These are phyloP conservation scores for Aspergillus glaucus DNA, from an alignment of 2,329 filamentous ascomycete species.

Conservation along the genomic window DNA sequence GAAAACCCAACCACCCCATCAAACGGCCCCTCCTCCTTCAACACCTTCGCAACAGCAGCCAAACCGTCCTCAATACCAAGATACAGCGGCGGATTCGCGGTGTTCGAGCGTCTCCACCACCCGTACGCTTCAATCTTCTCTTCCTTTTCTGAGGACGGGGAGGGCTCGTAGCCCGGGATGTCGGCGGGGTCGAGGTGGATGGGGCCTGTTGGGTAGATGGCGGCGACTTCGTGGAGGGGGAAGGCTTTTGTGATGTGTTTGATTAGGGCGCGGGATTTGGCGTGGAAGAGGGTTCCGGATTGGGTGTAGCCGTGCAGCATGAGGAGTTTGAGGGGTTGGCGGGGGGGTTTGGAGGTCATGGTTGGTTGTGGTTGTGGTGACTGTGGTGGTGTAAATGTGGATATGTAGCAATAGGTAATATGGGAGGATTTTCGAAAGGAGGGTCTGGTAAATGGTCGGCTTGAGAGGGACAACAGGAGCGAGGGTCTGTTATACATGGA, in stretches of 20 bases:
- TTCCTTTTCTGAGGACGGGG: slow-evolving; percentile 38
- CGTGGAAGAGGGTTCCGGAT: slow-evolving; percentile 74
- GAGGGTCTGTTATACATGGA: not conserved
- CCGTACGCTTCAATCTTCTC: slow-evolving; percentile 64
- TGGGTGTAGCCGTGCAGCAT: slow-evolving; percentile 90
- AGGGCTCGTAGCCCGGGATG: slow-evolving; percentile 60
- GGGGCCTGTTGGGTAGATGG: slow-evolving; percentile 66
- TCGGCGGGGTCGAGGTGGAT: slow-evolving; percentile 57
- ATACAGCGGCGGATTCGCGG: slow-evolving; percentile 61
- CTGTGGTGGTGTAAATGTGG: not conserved
- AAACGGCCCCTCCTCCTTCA: slow-evolving; percentile 60
- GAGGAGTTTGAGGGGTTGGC: slow-evolving; percentile 54
- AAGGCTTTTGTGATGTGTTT: slow-evolving; percentile 74
- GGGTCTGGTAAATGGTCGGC: not conserved
- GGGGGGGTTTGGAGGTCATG: slow-evolving; percentile 3
- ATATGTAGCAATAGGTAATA: not conserved
- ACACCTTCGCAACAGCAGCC: slow-evolving; percentile 52
- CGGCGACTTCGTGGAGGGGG: slow-evolving; percentile 51
- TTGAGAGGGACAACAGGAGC: not conserved
- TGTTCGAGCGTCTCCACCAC: slow-evolving; percentile 67
- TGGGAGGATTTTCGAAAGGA: not conserved
- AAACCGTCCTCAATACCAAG: slow-evolving; percentile 65
- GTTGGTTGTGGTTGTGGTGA: not conserved
- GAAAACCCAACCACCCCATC: slow-evolving; percentile 78
- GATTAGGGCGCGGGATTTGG: slow-evolving; percentile 80